Percentiles rank a stretch among this genome's conserved stretches.
These are phyloP conservation scores for Triticum turgidum DNA, from an alignment of 176 grass and related monocot species.

Conservation along the genomic window DNA sequence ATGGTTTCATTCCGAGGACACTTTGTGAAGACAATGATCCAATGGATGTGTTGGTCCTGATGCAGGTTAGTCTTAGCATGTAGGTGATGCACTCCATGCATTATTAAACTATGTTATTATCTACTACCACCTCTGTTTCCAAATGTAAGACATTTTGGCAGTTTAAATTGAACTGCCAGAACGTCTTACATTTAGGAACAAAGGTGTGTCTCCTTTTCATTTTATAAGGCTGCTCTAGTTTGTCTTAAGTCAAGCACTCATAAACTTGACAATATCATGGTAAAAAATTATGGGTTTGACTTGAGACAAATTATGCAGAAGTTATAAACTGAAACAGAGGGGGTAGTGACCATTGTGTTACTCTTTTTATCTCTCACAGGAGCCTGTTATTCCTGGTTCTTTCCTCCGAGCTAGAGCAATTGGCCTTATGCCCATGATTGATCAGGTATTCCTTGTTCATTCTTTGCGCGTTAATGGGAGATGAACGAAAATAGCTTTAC, in stretches of 20 bases:
- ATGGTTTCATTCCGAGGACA: slow-evolving; percentile 74
- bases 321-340: too few relatives aligned
- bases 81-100: too few relatives aligned
- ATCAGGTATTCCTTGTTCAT: slow-evolving; percentile 45
- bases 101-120: too few relatives aligned
- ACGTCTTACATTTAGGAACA: too few relatives aligned
- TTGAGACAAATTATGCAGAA: too few relatives aligned
- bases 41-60: slow-evolving; percentile 80
- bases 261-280: neutral
- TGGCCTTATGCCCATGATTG: slow-evolving; percentile 80
- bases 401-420: slow-evolving; percentile 67
- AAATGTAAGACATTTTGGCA: too few relatives aligned
- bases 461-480: neutral
- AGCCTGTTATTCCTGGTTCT: slow-evolving; percentile 61
- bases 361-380: slow-evolving; percentile 28
- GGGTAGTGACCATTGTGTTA: neutral
- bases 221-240: too few relatives aligned
- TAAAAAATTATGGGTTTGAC: too few relatives aligned
- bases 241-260: too few relatives aligned
- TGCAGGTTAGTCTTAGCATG: slow-evolving; percentile 48
- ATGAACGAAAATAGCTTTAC: neutral
- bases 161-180: too few relatives aligned
- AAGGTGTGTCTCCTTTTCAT: too few relatives aligned
- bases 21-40: slow-evolving; percentile 73
- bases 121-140: too few relatives aligned